Evolutionary conservation across 225 moss, liverwort and hornwort genomes (phyloP).

Genomic region (Bryoerythrophyllum caledonicum): DNA sequence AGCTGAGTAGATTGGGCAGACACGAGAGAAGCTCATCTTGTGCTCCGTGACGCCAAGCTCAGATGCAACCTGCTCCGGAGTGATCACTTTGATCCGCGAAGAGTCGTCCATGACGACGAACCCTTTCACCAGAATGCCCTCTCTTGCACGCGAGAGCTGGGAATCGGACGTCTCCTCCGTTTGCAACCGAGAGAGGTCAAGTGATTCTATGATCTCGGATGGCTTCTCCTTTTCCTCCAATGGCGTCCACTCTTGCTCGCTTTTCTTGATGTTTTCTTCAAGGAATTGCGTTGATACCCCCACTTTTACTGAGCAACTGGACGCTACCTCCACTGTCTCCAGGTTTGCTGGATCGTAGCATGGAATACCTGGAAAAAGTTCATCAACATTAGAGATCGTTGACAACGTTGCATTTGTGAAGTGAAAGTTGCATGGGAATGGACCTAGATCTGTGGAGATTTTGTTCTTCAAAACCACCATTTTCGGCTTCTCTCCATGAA

Average conservation of each 20-base stretch:
- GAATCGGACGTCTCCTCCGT: slow-evolving; percentile 24
- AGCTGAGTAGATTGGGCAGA: slow-evolving; percentile 61
- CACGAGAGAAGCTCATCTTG: slow-evolving; percentile 70
- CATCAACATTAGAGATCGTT: background rate
- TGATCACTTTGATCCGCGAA: slow-evolving; percentile 74
- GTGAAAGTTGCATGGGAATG: slow-evolving; percentile 1
- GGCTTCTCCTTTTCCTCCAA: slow-evolving; percentile 23
- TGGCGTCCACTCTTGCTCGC: slow-evolving; percentile 37
- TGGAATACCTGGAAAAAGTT: slow-evolving; percentile 57
- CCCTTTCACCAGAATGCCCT: slow-evolving; percentile 56
- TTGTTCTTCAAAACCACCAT: slow-evolving; percentile 82
- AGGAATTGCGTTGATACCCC: slow-evolving; percentile 75
- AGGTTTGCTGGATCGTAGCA: slow-evolving; percentile 96
- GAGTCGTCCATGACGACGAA: slow-evolving; percentile 77
- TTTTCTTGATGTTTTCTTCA: slow-evolving; percentile 33
- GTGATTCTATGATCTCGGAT: slow-evolving; percentile 43
- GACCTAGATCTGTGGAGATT: slow-evolving; percentile 70
- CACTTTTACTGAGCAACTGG: slow-evolving; percentile 70
- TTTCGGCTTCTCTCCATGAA: slow-evolving; percentile 97
- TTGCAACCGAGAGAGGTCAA: slow-evolving; percentile 47
- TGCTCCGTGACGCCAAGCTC: slow-evolving; percentile 69
- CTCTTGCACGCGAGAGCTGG: slow-evolving; percentile 58
- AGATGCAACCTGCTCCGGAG: slow-evolving; percentile 55
- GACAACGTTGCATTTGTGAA: background rate
- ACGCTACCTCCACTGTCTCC: slow-evolving; percentile 81